These are phyloP conservation scores for Xerophyta viscosa DNA, from an alignment of 106 monocot species.

Conservation along the genomic window DNA sequence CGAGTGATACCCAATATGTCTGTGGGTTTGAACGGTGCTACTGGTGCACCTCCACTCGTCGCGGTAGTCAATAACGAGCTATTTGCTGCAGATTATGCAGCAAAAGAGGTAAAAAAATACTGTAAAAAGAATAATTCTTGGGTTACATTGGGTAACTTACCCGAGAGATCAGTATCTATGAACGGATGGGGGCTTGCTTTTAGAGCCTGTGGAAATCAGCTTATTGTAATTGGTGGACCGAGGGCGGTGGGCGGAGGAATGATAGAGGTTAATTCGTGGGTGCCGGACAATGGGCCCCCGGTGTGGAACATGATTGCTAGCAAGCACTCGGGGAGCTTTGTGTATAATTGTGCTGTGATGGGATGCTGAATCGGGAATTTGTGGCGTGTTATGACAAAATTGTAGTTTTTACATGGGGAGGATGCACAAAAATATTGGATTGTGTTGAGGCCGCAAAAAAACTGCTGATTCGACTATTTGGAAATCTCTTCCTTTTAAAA, in stretches of 20 bases:
- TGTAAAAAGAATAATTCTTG: slow-evolving; percentile 51
- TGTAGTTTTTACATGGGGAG: slow-evolving; percentile 7
- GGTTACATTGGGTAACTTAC: slow-evolving; percentile 57
- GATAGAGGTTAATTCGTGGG: slow-evolving; percentile 84
- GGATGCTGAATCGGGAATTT: slow-evolving; percentile 52
- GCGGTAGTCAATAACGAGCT: slow-evolving; percentile 80
- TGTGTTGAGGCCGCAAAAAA: slow-evolving; percentile 10
- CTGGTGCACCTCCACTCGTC: slow-evolving; percentile 74
- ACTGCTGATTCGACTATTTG: slow-evolving; percentile 11
- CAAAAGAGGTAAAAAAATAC: slow-evolving; percentile 60
- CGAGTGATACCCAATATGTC: slow-evolving; percentile 67
- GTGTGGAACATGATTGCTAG: slow-evolving; percentile 70
- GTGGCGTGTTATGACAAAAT: no score
- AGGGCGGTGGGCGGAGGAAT: slow-evolving; percentile 47
- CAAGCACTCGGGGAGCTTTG: slow-evolving; percentile 73
- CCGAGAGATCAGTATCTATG: slow-evolving; percentile 59
- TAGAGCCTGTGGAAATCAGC: slow-evolving; percentile 48
- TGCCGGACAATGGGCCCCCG: slow-evolving; percentile 60
- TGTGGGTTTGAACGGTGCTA: slow-evolving; percentile 40
- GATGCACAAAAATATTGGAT: slow-evolving; percentile 16
- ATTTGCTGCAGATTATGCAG: slow-evolving; percentile 66
- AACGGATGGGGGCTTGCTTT: slow-evolving; percentile 92
- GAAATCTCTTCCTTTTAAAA: slow-evolving; percentile 19
- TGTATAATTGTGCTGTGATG: slow-evolving; percentile 90
- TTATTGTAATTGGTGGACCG: slow-evolving; percentile 68